These are phyloP conservation scores for Penicillium corylophilum DNA, from an alignment of 2,329 filamentous ascomycete genomes.

Conservation along the genomic window DNA sequence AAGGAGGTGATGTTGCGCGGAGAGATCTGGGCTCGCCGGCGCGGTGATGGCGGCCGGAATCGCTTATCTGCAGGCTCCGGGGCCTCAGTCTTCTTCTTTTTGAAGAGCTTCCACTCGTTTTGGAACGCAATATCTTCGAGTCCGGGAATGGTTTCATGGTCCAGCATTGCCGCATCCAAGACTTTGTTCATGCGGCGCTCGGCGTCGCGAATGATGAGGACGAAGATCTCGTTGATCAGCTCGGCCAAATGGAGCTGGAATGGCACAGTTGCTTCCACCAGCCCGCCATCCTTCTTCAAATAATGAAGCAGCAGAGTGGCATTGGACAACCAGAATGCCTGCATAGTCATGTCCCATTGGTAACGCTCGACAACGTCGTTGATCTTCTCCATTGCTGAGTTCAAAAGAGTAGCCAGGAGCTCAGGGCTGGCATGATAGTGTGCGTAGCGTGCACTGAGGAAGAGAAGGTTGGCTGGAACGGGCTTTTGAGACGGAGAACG, in stretches of 20 bases:
- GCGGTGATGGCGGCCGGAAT: slow-evolving; percentile 88
- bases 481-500: slow-evolving; percentile 95
- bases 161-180: slow-evolving; percentile 87
- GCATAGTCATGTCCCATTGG: slow-evolving; percentile 99
- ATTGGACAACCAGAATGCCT: slow-evolving; percentile 99
- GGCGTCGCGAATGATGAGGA: slow-evolving; percentile 92
- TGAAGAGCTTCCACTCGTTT: slow-evolving; percentile 98
- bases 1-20: slow-evolving; percentile 94
- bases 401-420: slow-evolving; percentile 74
- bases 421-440: slow-evolving; percentile 92
- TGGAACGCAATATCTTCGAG: slow-evolving; percentile 97
- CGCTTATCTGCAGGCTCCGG: slow-evolving; percentile 86
- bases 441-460: slow-evolving; percentile 90
- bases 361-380: slow-evolving; percentile 93
- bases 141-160: slow-evolving; percentile 96
- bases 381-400: slow-evolving; percentile 90
- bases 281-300: slow-evolving; percentile 84
- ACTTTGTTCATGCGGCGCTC: slow-evolving; percentile 96
- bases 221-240: slow-evolving; percentile 96
- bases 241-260: slow-evolving; percentile 94
- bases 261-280: slow-evolving; percentile 76
- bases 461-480: slow-evolving; percentile 94
- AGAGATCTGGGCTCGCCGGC: slow-evolving; percentile 85
- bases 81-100: slow-evolving; percentile 82
- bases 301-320: slow-evolving; percentile 94